Conservation (phyloP, 2,329 filamentous ascomycete species). For the Diaporthe destruens region DNA sequence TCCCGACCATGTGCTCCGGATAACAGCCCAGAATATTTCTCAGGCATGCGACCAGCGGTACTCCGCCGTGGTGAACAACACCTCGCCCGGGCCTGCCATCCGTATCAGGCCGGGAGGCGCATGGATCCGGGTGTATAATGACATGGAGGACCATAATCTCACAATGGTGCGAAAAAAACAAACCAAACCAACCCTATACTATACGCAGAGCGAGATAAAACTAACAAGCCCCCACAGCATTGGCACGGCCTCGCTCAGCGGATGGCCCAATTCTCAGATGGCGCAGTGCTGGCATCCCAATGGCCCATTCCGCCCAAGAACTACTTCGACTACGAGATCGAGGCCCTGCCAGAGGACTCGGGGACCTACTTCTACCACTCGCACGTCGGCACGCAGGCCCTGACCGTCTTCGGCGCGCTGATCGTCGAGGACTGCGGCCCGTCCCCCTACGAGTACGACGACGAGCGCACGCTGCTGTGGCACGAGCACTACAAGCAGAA, state of each 20-base stretch:
- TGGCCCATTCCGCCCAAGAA: constrained; percentile 73
- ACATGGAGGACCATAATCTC: constrained; percentile 64
- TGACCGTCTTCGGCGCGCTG: constrained; percentile 68
- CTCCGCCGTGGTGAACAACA: constrained; percentile 64
- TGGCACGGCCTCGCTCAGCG: constrained; percentile 75
- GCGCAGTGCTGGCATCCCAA: constrained; percentile 69
- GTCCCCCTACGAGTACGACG: constrained; percentile 71
- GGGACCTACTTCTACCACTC: constrained; percentile 79
- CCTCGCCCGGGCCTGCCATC: constrained; percentile 63
- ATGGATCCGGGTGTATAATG: constrained; percentile 72
- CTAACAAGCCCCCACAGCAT: constrained; percentile 58
- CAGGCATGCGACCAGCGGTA: constrained; percentile 58
- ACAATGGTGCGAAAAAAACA: constrained; percentile 61
- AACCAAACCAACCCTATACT: too few relatives aligned
- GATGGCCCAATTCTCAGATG: constrained; percentile 73
- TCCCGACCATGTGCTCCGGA: constrained; percentile 61
- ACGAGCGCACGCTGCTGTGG: constrained; percentile 68
- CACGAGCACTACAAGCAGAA: constrained; percentile 69
- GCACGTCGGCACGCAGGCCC: constrained; percentile 72
- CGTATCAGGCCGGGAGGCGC: constrained; percentile 59
- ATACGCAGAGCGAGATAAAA: too few relatives aligned
- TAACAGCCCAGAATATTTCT: constrained; percentile 56
- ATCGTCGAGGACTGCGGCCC: constrained; percentile 65
- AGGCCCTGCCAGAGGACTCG: constrained; percentile 62
- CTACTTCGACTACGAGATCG: constrained; percentile 77